A percentile compares a stretch with the other conserved stretches of the same genome.
phyloP scores from a whole-genome alignment of 2,329 filamentous ascomycete genomes.

The Nemania abortiva region DNA sequence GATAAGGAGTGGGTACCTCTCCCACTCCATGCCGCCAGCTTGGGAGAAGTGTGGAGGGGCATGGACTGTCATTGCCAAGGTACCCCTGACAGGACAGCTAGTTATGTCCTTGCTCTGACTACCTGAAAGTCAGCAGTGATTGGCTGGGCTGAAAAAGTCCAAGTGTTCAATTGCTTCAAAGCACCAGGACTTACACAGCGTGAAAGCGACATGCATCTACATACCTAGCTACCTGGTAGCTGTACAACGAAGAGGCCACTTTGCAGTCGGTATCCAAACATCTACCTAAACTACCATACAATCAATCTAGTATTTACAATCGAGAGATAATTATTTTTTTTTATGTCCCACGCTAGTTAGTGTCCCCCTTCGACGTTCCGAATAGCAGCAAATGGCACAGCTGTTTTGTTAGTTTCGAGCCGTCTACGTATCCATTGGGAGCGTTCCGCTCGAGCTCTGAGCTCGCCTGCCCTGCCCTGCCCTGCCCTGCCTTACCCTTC shows the following conservation, averaged over 20 bases:
- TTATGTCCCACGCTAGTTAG: not conserved
- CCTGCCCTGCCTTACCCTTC: slow-evolving; percentile 23
- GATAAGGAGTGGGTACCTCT: not conserved
- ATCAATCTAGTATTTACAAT: not conserved
- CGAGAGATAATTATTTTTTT: not conserved
- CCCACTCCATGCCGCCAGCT: too few relatives aligned
- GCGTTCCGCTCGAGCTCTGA: slow-evolving; percentile 26
- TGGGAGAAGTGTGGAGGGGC: not conserved
- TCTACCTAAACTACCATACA: not conserved
- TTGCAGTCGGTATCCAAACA: slow-evolving; percentile 36
- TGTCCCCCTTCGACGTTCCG: not conserved
- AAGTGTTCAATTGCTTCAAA: slow-evolving; percentile 44
- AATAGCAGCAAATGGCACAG: slow-evolving; percentile 21
- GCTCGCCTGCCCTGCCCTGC: slow-evolving; percentile 24
- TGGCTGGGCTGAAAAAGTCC: slow-evolving; percentile 39
- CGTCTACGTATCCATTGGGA: slow-evolving; percentile 12
- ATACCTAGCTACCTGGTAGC: not conserved
- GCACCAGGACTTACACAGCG: slow-evolving; percentile 38
- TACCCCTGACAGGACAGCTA: slow-evolving; percentile 1
- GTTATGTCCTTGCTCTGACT: not conserved
- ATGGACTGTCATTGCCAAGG: not conserved
- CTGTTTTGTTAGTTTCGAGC: slow-evolving; percentile 18
- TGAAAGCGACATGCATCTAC: not conserved
- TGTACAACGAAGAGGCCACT: slow-evolving; percentile 40
- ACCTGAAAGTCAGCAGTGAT: slow-evolving; percentile 26